Conservation (phyloP, 2,329 filamentous ascomycete species). For the Calonectria pseudoturangicola region DNA sequence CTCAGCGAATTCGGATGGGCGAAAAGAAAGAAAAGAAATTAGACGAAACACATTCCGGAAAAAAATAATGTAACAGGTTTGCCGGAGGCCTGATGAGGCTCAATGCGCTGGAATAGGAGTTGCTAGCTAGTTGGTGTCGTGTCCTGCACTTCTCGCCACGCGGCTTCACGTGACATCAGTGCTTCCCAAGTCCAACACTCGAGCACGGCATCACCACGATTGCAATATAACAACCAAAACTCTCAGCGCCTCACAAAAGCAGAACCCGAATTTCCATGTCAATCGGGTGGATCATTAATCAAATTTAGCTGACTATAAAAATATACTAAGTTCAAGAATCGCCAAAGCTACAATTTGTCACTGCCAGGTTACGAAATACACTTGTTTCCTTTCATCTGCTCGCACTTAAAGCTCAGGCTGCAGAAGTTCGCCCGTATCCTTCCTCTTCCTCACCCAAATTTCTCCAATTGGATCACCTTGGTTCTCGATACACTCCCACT, state of each 20-base stretch:
- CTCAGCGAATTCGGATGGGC: slow-evolving; percentile 14
- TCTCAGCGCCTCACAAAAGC: neutral
- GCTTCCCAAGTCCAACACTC: slow-evolving; percentile 2
- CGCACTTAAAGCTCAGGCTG: neutral
- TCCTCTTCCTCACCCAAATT: slow-evolving; percentile 72
- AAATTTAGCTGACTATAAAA: slow-evolving; percentile 13
- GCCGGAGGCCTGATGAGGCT: slow-evolving; percentile 25
- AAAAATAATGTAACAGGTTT: neutral
- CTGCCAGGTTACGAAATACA: neutral
- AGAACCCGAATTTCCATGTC: neutral
- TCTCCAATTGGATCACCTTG: slow-evolving; percentile 82
- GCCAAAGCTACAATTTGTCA: neutral
- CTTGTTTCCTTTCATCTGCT: neutral
- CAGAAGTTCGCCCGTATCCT: slow-evolving; percentile 29
- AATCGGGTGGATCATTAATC: neutral
- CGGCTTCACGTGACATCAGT: slow-evolving; percentile 38
- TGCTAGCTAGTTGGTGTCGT: slow-evolving; percentile 28
- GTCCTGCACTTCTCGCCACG: slow-evolving; percentile 36
- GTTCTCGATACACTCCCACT: slow-evolving; percentile 81
- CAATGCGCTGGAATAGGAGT: slow-evolving; percentile 9
- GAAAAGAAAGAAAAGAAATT: neutral
- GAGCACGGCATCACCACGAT: neutral
- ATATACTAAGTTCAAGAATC: slow-evolving; percentile 1
- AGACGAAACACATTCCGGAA: slow-evolving; percentile 44
- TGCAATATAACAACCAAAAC: neutral